A percentile compares a stretch with the other conserved stretches of the same genome.
Evolutionary conservation across 768 basidiomycete species (phyloP).

Genomic region (Rhodosporidiobolus sp.): DNA sequence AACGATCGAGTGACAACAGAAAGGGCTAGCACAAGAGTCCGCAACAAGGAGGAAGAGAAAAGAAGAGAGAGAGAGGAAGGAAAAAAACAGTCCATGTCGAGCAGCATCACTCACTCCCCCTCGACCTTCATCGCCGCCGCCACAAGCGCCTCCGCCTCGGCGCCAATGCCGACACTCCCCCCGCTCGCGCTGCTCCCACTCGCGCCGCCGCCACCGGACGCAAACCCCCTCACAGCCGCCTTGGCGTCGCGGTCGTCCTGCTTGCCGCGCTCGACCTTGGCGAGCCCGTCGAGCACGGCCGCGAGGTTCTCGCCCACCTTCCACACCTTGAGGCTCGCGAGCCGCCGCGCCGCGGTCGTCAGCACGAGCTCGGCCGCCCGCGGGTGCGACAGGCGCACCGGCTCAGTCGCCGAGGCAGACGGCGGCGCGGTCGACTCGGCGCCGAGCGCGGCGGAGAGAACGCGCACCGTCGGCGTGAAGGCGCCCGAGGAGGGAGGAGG

Average conservation of each 20-base stretch:
- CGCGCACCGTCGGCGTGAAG: not conserved
- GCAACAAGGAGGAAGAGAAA: not conserved
- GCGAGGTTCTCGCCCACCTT: constrained; percentile 32
- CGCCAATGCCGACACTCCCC: too few species aligned
- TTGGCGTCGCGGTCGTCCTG: not conserved
- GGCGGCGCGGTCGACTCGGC: not conserved
- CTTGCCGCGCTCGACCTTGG: constrained; percentile 9
- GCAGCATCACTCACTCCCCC: not conserved
- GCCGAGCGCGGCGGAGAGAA: not conserved
- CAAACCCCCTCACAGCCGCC: not conserved
- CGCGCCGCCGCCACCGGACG: too few species aligned
- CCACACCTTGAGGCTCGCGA: constrained; percentile 28
- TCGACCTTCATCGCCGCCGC: not conserved
- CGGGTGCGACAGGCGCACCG: not conserved
- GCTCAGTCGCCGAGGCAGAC: too few species aligned
- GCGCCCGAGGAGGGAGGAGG: not conserved
- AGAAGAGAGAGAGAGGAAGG: not conserved
- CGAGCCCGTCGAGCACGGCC: constrained; percentile 18
- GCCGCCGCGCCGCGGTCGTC: not conserved
- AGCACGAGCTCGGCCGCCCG: not conserved
- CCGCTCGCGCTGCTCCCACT: not conserved
- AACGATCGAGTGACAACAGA: not conserved
- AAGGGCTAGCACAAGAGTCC: not conserved
- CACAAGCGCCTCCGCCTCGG: not conserved
- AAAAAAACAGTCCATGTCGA: not conserved